These are phyloP conservation scores for Solanum sitiens DNA, from an alignment of 257 asterid genomes.

Conservation along the genomic window DNA sequence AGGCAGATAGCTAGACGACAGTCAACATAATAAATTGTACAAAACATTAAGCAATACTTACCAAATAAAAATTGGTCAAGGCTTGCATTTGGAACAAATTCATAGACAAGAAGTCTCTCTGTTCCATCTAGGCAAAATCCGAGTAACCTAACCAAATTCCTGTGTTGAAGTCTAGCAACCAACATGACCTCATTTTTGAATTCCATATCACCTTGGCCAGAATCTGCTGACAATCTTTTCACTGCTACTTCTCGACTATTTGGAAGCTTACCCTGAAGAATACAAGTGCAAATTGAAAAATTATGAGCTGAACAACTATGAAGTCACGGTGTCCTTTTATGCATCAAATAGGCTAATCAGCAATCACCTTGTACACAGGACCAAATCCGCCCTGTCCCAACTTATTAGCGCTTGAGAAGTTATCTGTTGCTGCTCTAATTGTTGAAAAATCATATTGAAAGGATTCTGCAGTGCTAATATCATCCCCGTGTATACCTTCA, in stretches of 20 bases:
- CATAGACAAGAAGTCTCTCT: slow-evolving; percentile 15
- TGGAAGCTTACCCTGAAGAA: slow-evolving; percentile 5
- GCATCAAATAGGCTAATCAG: not conserved
- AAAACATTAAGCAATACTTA: not conserved
- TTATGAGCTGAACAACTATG: not conserved
- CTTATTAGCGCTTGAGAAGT: slow-evolving; percentile 3
- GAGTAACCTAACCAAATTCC: slow-evolving; percentile 8
- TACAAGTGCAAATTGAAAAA: not conserved
- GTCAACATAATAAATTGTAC: not conserved
- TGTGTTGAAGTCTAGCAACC: slow-evolving; percentile 16
- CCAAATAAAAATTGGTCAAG: slow-evolving; percentile 16
- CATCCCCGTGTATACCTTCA: not conserved
- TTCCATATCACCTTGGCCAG: slow-evolving; percentile 3
- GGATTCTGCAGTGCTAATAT: slow-evolving; percentile 2
- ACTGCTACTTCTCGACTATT: slow-evolving; percentile 14
- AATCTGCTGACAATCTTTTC: slow-evolving; percentile 6
- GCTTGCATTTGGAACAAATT: slow-evolving; percentile 11
- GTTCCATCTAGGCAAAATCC: slow-evolving; percentile 13
- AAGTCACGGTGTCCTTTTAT: not conserved
- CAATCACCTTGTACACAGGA: slow-evolving; percentile 2
- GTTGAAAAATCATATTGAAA: slow-evolving; percentile 8
- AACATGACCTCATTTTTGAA: slow-evolving; percentile 8
- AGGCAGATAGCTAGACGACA: not conserved
- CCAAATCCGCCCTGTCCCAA: slow-evolving; percentile 9
- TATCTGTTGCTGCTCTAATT: not conserved